Evolutionary conservation across 805 yeast species (phyloP).

Genomic region (Hanseniaspora guilliermondii): DNA sequence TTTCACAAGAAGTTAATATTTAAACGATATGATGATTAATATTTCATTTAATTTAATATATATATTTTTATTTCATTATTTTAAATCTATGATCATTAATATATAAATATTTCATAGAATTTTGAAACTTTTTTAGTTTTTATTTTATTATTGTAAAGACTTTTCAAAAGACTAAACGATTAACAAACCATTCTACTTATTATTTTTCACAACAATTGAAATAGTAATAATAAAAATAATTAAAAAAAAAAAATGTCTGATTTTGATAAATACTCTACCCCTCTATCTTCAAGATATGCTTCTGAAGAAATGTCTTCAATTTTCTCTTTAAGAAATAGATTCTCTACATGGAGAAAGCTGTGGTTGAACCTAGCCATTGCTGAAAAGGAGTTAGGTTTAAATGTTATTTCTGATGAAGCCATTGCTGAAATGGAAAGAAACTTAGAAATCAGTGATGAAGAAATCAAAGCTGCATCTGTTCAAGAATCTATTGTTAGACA

Average conservation of each 20-base stretch:
- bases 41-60: too few relatives aligned
- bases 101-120: too few relatives aligned
- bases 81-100: too few relatives aligned
- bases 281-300: conserved; percentile 92
- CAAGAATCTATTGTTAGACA: conserved; percentile 98
- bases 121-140: too few relatives aligned
- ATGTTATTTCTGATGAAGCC: conserved; percentile 80
- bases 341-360: conserved; percentile 95
- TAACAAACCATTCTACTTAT: not conserved
- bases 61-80: too few relatives aligned
- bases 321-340: conserved; percentile 86
- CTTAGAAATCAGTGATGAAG: conserved; percentile 79
- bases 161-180: too few relatives aligned
- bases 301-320: conserved; percentile 91
- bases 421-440: conserved; percentile 71
- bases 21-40: not conserved
- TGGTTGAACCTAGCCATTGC: conserved; percentile 95
- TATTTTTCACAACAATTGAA: not conserved
- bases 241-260: conserved; percentile 22
- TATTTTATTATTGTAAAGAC: too few relatives aligned
- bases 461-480: conserved; percentile 72
- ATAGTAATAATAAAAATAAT: not conserved
- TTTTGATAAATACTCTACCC: conserved; percentile 74
- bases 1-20: not conserved
- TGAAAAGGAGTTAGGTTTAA: conserved; percentile 80